Evolutionary conservation across 2,329 filamentous ascomycete genomes (phyloP).

Genomic region (Penicillium sp.): DNA sequence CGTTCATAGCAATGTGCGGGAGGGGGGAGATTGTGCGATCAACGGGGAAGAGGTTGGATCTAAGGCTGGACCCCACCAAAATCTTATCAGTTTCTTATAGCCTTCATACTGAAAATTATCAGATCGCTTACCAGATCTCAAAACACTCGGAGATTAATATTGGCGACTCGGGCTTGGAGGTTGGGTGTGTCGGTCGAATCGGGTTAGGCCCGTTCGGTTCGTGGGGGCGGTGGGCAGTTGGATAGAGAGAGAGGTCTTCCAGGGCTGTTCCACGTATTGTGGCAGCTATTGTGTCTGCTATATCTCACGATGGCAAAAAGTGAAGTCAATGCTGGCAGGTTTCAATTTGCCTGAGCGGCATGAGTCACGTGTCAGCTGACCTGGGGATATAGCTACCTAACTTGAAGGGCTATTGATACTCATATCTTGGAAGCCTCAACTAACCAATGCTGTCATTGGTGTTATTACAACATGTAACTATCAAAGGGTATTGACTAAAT

Average conservation of each 20-base stretch:
- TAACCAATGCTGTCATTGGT: not conserved
- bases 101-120: not conserved
- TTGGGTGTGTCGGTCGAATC: constrained; percentile 8
- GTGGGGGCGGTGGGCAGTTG: constrained; percentile 21
- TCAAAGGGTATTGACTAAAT: not conserved
- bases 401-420: not conserved
- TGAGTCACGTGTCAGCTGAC: not conserved
- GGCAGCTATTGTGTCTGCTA: not conserved
- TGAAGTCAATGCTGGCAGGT: not conserved
- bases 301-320: not conserved
- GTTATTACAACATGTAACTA: not conserved
- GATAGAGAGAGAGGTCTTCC: not conserved
- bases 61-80: constrained; percentile 18
- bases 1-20: constrained; percentile 28
- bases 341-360: not conserved
- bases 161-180: not conserved
- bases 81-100: constrained; percentile 14
- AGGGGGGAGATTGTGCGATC: constrained; percentile 29
- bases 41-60: constrained; percentile 11
- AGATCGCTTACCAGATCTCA: constrained; percentile 5
- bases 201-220: constrained; percentile 17
- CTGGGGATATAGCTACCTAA: not conserved
- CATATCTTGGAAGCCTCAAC: not conserved
- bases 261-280: not conserved
- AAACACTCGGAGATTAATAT: not conserved